Conservation (phyloP, 2,329 filamentous ascomycete genomes). For the Coniochaeta ligniaria region DNA sequence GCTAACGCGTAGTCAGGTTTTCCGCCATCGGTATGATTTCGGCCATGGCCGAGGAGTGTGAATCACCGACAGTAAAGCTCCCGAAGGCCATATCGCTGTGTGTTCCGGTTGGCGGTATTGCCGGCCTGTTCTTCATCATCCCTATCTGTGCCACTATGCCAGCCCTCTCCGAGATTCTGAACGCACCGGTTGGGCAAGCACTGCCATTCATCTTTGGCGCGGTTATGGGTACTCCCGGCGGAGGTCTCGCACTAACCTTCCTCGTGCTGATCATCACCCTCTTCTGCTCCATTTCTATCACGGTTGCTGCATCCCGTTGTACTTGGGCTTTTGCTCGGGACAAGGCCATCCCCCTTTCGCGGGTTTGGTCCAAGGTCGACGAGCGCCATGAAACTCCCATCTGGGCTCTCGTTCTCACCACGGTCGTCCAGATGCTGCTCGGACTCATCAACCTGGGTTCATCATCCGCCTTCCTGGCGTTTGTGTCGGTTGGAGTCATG, state of each 20-base stretch:
- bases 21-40: constrained; percentile 56
- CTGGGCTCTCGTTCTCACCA: constrained; percentile 48
- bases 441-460: constrained; percentile 52
- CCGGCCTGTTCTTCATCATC: constrained; percentile 48
- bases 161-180: constrained; percentile 32
- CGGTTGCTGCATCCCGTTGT: constrained; percentile 59
- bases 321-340: constrained; percentile 60
- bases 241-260: constrained; percentile 41
- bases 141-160: constrained; percentile 41
- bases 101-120: constrained; percentile 44
- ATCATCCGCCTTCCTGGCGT: constrained; percentile 50
- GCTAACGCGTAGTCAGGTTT: constrained; percentile 23
- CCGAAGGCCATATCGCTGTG: constrained; percentile 44
- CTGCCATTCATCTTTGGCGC: constrained; percentile 44
- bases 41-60: constrained; percentile 54
- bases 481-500: constrained; percentile 48
- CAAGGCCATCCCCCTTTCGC: constrained; percentile 44
- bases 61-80: constrained; percentile 42
- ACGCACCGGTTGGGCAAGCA: constrained; percentile 43
- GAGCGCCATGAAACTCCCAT: constrained; percentile 44
- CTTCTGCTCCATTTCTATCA: constrained; percentile 57
- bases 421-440: constrained; percentile 44
- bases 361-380: constrained; percentile 44
- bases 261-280: constrained; percentile 49
- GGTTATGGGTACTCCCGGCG: constrained; percentile 42